These are phyloP conservation scores for Luzula sylvatica DNA, from an alignment of 176 grass and related monocot genomes.

Conservation along the genomic window DNA sequence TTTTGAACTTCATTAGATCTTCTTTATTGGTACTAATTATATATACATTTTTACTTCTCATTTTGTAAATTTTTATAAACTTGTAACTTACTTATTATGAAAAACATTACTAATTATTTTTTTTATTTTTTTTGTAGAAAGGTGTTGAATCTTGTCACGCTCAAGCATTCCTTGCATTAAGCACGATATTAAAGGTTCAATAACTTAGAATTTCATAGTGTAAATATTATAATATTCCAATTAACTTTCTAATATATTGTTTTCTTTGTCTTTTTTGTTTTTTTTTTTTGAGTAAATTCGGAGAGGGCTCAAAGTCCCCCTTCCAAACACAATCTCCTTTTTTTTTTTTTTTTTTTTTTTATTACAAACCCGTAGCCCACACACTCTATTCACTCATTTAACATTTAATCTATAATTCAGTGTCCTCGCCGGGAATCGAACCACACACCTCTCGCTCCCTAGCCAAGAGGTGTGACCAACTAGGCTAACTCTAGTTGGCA, in stretches of 20 bases:
- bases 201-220: constrained; percentile 6
- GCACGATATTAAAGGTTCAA: constrained; percentile 89
- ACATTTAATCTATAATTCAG: too few species aligned
- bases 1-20: constrained; percentile 72
- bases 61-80: neutral
- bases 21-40: constrained; percentile 92
- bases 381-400: too few species aligned
- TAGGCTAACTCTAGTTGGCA: constrained; percentile 43
- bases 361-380: too few species aligned
- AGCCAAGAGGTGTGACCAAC: too few species aligned
- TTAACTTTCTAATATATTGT: constrained; percentile 22
- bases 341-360: too few species aligned
- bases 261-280: constrained; percentile 1
- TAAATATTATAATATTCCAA: neutral
- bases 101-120: too few species aligned
- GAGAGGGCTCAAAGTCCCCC: too few species aligned
- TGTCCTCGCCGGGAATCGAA: too few species aligned
- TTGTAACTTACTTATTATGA: neutral
- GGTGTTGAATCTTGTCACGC: constrained; percentile 40
- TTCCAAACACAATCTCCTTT: too few species aligned
- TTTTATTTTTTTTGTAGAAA: constrained; percentile 43
- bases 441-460: too few species aligned
- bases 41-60: constrained; percentile 17
- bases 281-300: too few species aligned
- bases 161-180: constrained; percentile 57